Base-by-base conservation (phyloP, 345 rosid genomes). In the Rhizophora apiculata region DNA sequence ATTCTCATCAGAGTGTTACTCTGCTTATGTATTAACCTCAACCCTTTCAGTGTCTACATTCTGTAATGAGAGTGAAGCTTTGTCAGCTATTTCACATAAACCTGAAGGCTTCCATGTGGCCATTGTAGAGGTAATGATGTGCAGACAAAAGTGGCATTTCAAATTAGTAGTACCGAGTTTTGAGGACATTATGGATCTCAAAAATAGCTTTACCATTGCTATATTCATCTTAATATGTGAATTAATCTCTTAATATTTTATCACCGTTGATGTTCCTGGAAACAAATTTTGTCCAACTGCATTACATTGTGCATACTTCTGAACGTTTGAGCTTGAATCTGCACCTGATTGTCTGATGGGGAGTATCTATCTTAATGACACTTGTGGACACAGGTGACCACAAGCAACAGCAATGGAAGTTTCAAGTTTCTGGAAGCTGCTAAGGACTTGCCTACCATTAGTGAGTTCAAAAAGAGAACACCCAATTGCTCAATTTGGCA, bases 71-170 rank as follows among this genome's bases (percentile, higher is more conserved):
- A 74, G 80, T 20, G 96, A 87, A 75, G 99, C 99, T 48, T 70
- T 92, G 46, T 83, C 86, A 3, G 91, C 92, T 43, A 66, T 95
- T 68, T 71, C 79, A 43, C 72, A 74, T 37, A 82, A 80, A 70
- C 85, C 88, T 21, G 96, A 88, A 77, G 82, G 79, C 82, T 95
- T 87, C 79, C 97, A 95, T 74, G 78, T 86, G 70, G 99, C 99
- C 39, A 84, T 95, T 53, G 88, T 92, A 2, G 97, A 88, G 99
- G 93, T 89, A 81, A 76, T 62, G 60, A 34, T 6, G 4, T 56
- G 26, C 60, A 4, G 29, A 21, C 3, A 16, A 43, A 43, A 43
- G 49, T 11, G 49, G 49, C 49, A 13, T 55, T 64, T 64, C 54
- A 60, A 65, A 63, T 46, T 54, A 32, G 36, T 57, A 39, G 49